Base-by-base conservation (phyloP, 139 green algal genomes). In the Tetradesmus lagerheimii region DNA sequence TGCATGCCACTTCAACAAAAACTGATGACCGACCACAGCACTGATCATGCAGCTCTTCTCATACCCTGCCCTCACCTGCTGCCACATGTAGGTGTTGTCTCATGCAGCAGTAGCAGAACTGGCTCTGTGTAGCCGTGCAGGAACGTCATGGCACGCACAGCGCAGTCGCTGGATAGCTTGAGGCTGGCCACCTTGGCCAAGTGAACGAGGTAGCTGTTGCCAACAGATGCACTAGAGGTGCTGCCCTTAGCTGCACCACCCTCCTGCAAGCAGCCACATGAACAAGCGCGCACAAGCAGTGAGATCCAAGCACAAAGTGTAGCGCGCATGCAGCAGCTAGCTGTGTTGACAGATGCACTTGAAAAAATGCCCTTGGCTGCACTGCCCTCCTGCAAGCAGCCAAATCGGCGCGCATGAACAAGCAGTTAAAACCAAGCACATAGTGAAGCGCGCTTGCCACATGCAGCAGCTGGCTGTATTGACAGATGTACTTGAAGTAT, bases 81-180 rank as follows among this genome's bases (percentile, higher is more conserved):
- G 0, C 92, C 91, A 97, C 97, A 99, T 29, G 97, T 98, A 16
- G 96, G 96, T 38, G 95, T 90, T 0, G 82, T 38, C 91, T 99
- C 97, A 83, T 98, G 95, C 85, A 99, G 93, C 41, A 99, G 38
- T 57, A 98, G 91, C 90, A 99, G 91, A 88, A 97, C 95, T 0
- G 97, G 97, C 92, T 99, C 97, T 43, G 91, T 97, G 92, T 98
- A 99, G 27, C 97, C 96, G 85, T 98, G 95, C 66, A 99, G 94
- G 85, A 99, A 99, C 1, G 91, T 93, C 0, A 92, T 91, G 88
- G 98, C 95, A 23, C 93, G 89, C 23, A 98, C 95, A 89, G 96
- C 88, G 25, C 41, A 80, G 16, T 75, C 45, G n/a, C 35, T 76
- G 27, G 78, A 5, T 29, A 43, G 57, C 84, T 80, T 89, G 8